Percentiles rank a stretch among this genome's conserved stretches.
Evolutionary conservation across 495 filamentous ascomycete species (phyloP).

Genomic region (Penicillium malachiteum): DNA sequence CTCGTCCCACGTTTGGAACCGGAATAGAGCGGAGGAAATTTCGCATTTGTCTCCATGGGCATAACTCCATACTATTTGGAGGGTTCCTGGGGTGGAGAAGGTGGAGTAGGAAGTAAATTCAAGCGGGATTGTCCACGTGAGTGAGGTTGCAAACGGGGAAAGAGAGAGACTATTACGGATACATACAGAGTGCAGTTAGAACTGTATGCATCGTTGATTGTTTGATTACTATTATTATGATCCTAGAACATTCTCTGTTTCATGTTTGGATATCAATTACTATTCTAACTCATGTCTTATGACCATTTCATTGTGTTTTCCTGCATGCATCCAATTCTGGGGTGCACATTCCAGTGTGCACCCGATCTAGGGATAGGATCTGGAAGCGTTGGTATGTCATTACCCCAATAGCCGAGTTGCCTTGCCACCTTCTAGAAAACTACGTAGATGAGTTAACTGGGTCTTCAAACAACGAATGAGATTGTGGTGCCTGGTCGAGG

Average conservation of each 20-base stretch:
- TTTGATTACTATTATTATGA: not conserved
- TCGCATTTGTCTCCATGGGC: slow-evolving; percentile 22
- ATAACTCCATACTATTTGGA: slow-evolving; percentile 20
- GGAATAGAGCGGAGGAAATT: slow-evolving; percentile 29
- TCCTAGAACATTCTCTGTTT: not conserved
- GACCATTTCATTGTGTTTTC: not conserved
- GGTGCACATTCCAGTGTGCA: not conserved
- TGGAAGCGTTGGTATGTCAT: slow-evolving; percentile 13
- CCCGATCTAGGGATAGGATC: not conserved
- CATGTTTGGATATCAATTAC: too few species aligned
- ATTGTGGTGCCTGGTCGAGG: slow-evolving; percentile 15
- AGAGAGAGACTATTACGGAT: not conserved
- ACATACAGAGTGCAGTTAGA: not conserved
- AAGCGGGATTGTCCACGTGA: slow-evolving; percentile 19
- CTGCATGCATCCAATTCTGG: not conserved
- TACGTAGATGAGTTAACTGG: slow-evolving; percentile 22
- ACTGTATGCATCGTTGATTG: not conserved
- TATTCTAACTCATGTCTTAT: too few species aligned
- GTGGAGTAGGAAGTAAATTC: slow-evolving; percentile 19
- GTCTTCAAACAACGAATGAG: slow-evolving; percentile 21
- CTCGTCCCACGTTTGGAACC: slow-evolving; percentile 28
- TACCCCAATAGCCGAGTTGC: slow-evolving; percentile 13
- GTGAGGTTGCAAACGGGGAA: slow-evolving; percentile 1
- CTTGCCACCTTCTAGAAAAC: slow-evolving; percentile 32
- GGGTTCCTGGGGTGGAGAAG: slow-evolving; percentile 22